Evolutionary conservation across 192 early-diverging fungal genomes (phyloP).

Genomic region (Lunasporangiospora selenospora): DNA sequence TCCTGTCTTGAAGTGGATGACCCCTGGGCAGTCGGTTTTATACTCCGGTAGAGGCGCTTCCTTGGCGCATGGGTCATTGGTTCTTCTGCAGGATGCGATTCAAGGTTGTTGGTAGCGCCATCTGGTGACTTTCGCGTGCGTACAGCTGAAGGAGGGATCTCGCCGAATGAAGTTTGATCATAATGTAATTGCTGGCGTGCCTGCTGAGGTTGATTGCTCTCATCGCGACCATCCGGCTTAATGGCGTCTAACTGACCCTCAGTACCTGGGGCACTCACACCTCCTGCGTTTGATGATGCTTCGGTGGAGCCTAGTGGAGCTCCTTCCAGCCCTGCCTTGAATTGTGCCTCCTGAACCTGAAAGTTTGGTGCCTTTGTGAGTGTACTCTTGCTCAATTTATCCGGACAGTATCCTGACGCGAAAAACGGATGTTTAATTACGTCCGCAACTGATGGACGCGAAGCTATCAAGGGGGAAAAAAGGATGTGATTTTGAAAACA

Average conservation of each 20-base stretch:
- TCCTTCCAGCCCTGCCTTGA: no score
- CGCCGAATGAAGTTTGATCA: constrained; percentile 18
- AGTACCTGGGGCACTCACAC: no score
- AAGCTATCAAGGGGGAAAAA: constrained; percentile 12
- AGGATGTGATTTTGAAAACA: neutral
- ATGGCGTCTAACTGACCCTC: no score
- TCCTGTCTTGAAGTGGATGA: neutral
- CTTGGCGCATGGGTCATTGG: no score
- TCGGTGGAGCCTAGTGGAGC: constrained; percentile 2
- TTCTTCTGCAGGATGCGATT: no score
- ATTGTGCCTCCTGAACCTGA: constrained; percentile 19
- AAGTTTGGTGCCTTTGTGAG: constrained; percentile 19
- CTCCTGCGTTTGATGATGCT: neutral
- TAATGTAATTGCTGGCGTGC: constrained; percentile 17
- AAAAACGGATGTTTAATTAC: constrained; percentile 50
- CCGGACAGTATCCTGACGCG: constrained; percentile 19
- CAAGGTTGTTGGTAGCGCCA: constrained; percentile 5
- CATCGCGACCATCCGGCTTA: no score
- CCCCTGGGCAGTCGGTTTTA: no score
- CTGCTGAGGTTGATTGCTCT: no score
- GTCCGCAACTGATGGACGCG: constrained; percentile 38
- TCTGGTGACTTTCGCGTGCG: neutral
- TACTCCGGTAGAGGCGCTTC: no score
- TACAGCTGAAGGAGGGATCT: neutral
- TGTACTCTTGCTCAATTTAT: constrained; percentile 10